Percentiles rank a stretch among this genome's conserved stretches.
phyloP scores from a whole-genome alignment of 2,329 filamentous ascomycete species.

The Trichoderma oligosporum region DNA sequence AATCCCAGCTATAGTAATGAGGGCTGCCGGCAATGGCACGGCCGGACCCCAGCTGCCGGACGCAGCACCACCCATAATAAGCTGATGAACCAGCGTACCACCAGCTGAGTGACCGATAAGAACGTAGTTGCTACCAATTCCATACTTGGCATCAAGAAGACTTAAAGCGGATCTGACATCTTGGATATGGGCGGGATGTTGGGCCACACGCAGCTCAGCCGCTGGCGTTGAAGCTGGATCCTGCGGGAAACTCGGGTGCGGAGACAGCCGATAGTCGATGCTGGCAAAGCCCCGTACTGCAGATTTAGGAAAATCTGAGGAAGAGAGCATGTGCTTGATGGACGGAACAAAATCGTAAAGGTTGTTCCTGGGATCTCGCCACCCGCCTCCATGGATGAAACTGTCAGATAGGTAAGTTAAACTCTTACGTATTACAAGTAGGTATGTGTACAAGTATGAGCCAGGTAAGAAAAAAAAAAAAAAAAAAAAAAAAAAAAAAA shows the following conservation, averaged over 20 bases:
- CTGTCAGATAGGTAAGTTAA: conserved; percentile 28
- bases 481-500: too few species aligned
- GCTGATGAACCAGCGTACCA: conserved; percentile 60
- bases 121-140: conserved; percentile 49
- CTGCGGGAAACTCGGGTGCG: conserved; percentile 44
- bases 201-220: conserved; percentile 40
- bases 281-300: conserved; percentile 60
- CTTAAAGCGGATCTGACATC: conserved; percentile 53
- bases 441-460: neutral
- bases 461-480: too few species aligned
- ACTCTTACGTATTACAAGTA: neutral
- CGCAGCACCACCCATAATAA: conserved; percentile 44
- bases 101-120: conserved; percentile 62
- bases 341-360: conserved; percentile 45
- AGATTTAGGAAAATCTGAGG: conserved; percentile 25
- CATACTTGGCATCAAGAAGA: conserved; percentile 45
- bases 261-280: conserved; percentile 59
- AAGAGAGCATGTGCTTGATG: conserved; percentile 41
- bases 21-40: conserved; percentile 44
- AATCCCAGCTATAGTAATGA: conserved; percentile 63
- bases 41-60: conserved; percentile 24
- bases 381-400: conserved; percentile 61
- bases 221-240: conserved; percentile 27
- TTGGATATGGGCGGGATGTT: conserved; percentile 56
- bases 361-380: conserved; percentile 55